A percentile compares a stretch with the other conserved stretches of the same genome.
Evolutionary conservation across 2,329 filamentous ascomycete species (phyloP).

Genomic region (Rutstroemia sp.): DNA sequence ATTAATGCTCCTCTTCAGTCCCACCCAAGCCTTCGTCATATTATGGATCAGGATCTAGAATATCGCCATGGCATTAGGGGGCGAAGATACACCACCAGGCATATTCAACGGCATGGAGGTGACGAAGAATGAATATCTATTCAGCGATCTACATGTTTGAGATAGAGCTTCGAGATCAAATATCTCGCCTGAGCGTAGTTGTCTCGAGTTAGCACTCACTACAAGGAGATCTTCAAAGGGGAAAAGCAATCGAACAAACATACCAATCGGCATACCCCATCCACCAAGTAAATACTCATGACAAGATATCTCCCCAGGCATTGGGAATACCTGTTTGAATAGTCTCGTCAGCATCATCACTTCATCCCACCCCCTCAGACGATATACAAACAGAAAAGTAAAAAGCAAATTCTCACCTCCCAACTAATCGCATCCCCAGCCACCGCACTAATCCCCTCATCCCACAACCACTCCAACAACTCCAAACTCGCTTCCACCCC

Average conservation of each 20-base stretch:
- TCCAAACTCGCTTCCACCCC: conserved; percentile 3
- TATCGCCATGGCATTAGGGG: conserved; percentile 24
- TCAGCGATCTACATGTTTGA: conserved; percentile 42
- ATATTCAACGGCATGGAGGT: conserved; percentile 50
- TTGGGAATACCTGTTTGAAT: not conserved
- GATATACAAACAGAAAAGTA: not conserved
- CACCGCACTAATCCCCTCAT: not conserved
- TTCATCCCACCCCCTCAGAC: not conserved
- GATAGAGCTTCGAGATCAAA: conserved; percentile 27
- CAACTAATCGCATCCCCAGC: conserved; percentile 4
- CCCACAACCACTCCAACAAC: conserved; percentile 2
- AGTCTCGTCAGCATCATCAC: not conserved
- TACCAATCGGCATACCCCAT: conserved; percentile 19
- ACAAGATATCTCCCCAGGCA: not conserved
- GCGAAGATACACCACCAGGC: conserved; percentile 20
- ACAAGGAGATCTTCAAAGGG: not conserved
- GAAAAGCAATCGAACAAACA: not conserved
- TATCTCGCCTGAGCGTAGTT: conserved; percentile 27
- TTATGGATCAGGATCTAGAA: not conserved
- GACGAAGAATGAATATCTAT: conserved; percentile 53
- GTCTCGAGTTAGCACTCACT: not conserved
- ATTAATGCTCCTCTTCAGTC: not conserved
- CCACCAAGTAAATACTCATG: conserved; percentile 3
- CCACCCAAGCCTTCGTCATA: not conserved
- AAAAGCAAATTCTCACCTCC: not conserved